Base-by-base conservation (phyloP, 2,329 filamentous ascomycete species). In the Botryosphaeria dothidea region DNA sequence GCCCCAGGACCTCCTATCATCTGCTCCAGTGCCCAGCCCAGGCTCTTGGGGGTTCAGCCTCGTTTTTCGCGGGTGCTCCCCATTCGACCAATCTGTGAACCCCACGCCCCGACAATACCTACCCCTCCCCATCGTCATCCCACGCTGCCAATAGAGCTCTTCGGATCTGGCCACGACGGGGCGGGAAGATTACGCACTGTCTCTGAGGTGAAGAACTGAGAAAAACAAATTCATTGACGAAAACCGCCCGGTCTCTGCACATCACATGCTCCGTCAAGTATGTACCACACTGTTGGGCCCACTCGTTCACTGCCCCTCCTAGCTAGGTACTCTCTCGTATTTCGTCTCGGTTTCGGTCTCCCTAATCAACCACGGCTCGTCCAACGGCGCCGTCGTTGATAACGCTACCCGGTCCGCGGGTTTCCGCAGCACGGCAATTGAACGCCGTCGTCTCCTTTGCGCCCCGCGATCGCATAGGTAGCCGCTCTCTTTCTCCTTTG, bases 31-130 rank as follows among this genome's bases (percentile, higher is more conserved):
- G 51, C 51, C 52, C 7, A 41, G 52, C 31, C 49, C 49, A 52
- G 31, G 49, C 21, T 56, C 52, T 56, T 56, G 52, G 52, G 15
- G 15, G 15, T 60, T 36, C 56, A 48, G 56, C 56, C 56, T 60
- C 56, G 56, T 31, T 46, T 25, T 52, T 31, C 23, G 13, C 52
- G 23, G n/a, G 52, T n/a, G 52, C 52, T 48, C 23, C 52, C 13
- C 31, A 11, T 5, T 11, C 17, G 38, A 19, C 54, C 54, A 58
- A 45, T 58, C 36, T 17, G 8, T 29, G 19, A 43, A 11, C 25
- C 54, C 54, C 54, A 45, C 38, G 54, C 54, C 38, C n/a, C 17
- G 38, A 17, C n/a, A 15, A 58, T 38, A n/a, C 21, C 7, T 29
- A 8, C 25, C 25, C 36, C 29, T 19, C 49, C 31, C 51, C 54